A percentile compares a stretch with the other conserved stretches of the same genome.
Conservation (phyloP, 1,139 yeast species). For the Saccharomyces hybrid region DNA sequence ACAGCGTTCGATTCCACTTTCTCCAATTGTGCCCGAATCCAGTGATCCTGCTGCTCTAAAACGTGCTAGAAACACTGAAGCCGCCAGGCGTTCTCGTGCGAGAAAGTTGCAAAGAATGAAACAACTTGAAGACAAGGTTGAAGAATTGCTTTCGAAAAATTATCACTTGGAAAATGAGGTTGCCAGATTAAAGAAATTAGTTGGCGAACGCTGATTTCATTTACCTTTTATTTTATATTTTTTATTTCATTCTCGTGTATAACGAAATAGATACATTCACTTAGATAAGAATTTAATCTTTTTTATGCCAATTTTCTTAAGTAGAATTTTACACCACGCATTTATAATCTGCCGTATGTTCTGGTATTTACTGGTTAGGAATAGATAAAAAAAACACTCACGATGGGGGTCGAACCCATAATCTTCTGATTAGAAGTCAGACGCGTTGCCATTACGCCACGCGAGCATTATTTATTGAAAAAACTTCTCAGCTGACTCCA, state of each 20-base stretch:
- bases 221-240: neutral
- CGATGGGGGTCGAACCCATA: slow-evolving; percentile 56
- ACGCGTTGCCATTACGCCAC: slow-evolving; percentile 58
- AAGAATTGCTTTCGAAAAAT: slow-evolving; percentile 51
- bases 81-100: slow-evolving; percentile 93
- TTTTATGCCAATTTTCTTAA: neutral
- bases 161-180: slow-evolving; percentile 52
- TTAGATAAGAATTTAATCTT: neutral
- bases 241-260: neutral
- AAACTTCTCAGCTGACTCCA: too few relatives aligned
- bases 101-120: slow-evolving; percentile 83
- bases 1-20: slow-evolving; percentile 51
- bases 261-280: neutral
- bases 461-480: slow-evolving; percentile 33
- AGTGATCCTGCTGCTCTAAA: slow-evolving; percentile 63
- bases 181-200: slow-evolving; percentile 44
- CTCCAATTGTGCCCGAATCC: slow-evolving; percentile 54
- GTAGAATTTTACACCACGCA: too few relatives aligned
- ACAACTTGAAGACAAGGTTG: slow-evolving; percentile 75
- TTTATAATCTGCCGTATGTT: too few relatives aligned
- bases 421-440: slow-evolving; percentile 54
- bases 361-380: too few relatives aligned
- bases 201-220: slow-evolving; percentile 21
- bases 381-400: slow-evolving; percentile 35
- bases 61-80: slow-evolving; percentile 93